phyloP scores from a whole-genome alignment of 2,329 filamentous ascomycete genomes.

The Fusarium brachygibbosum region DNA sequence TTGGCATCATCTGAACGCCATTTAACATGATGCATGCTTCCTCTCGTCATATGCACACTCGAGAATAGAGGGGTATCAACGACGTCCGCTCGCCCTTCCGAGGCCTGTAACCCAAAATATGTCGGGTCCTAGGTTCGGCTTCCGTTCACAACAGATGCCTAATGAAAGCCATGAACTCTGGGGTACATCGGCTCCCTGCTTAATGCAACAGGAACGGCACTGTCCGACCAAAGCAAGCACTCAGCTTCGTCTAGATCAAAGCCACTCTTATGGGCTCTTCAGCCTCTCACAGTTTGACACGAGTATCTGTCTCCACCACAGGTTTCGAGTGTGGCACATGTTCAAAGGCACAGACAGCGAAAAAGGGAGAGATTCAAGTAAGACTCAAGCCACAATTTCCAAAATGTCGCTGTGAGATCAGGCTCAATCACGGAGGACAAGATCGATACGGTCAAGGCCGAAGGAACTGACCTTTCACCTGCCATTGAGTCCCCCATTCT shows the following conservation, averaged over 20 bases:
- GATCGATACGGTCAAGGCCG: constrained; percentile 21
- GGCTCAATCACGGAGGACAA: constrained; percentile 12
- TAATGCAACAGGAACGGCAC: constrained; percentile 9
- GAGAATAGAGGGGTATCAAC: constrained; percentile 20
- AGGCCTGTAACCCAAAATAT: constrained; percentile 5
- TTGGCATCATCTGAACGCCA: constrained; percentile 24
- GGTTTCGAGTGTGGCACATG: constrained; percentile 46
- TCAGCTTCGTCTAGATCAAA: constrained; percentile 31
- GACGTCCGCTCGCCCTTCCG: constrained; percentile 27
- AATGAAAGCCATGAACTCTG: constrained; percentile 8
- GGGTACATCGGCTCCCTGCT: constrained; percentile 24
- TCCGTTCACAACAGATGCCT: constrained; percentile 21
- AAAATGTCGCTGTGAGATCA: constrained; percentile 16
- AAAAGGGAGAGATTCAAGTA: constrained; percentile 8
- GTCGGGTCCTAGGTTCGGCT: constrained; percentile 37
- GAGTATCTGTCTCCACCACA: constrained; percentile 44
- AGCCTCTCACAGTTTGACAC: constrained; percentile 54
- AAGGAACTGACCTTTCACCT: not conserved
- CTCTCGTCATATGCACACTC: constrained; percentile 21
- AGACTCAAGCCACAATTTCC: constrained; percentile 29
- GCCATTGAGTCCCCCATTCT: not conserved
- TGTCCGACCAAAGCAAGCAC: constrained; percentile 4
- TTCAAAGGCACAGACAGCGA: constrained; percentile 17
- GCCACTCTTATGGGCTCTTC: constrained; percentile 37
- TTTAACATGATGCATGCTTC: constrained; percentile 15